These are phyloP conservation scores for Quercus lobata DNA, from an alignment of 331 rosid species.

Conservation along the genomic window DNA sequence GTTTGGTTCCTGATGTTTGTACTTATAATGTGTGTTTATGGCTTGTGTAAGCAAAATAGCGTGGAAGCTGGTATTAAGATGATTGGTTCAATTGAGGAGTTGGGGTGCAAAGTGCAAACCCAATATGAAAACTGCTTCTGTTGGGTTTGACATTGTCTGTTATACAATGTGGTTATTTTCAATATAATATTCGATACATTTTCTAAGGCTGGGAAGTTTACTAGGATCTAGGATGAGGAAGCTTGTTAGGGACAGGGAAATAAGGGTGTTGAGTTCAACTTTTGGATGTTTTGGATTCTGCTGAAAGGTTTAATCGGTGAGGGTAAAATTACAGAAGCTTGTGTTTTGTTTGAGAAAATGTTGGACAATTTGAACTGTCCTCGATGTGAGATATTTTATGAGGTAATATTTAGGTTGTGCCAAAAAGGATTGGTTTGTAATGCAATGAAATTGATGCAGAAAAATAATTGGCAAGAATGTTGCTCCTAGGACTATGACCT, in stretches of 20 bases:
- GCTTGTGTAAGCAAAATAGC: slow-evolving; percentile 63
- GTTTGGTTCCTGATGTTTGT: slow-evolving; percentile 36
- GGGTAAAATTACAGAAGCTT: slow-evolving; percentile 54
- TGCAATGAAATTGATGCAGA: slow-evolving; percentile 46
- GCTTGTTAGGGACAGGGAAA: slow-evolving; percentile 45
- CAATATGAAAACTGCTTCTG: slow-evolving; percentile 30
- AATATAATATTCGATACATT: slow-evolving; percentile 51
- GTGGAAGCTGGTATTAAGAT: slow-evolving; percentile 42
- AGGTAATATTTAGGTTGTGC: slow-evolving; percentile 52
- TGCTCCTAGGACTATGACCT: slow-evolving; percentile 37
- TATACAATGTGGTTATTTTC: slow-evolving; percentile 26
- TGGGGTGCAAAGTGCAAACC: slow-evolving; percentile 51
- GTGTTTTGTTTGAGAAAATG: slow-evolving; percentile 60
- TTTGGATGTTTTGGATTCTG: slow-evolving; percentile 54
- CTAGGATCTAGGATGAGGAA: slow-evolving; percentile 22
- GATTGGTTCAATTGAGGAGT: slow-evolving; percentile 50
- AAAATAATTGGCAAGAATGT: slow-evolving; percentile 36
- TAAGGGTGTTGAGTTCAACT: slow-evolving; percentile 54
- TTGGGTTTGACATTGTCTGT: too few relatives aligned
- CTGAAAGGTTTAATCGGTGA: slow-evolving; percentile 55
- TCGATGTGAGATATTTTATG: slow-evolving; percentile 47
- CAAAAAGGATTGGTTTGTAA: slow-evolving; percentile 42
- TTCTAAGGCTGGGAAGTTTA: slow-evolving; percentile 35
- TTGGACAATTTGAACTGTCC: slow-evolving; percentile 39
- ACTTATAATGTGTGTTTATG: slow-evolving; percentile 46